Evolutionary conservation across 306 rosid species (phyloP).

Genomic region (Casuarina cunninghamiana): DNA sequence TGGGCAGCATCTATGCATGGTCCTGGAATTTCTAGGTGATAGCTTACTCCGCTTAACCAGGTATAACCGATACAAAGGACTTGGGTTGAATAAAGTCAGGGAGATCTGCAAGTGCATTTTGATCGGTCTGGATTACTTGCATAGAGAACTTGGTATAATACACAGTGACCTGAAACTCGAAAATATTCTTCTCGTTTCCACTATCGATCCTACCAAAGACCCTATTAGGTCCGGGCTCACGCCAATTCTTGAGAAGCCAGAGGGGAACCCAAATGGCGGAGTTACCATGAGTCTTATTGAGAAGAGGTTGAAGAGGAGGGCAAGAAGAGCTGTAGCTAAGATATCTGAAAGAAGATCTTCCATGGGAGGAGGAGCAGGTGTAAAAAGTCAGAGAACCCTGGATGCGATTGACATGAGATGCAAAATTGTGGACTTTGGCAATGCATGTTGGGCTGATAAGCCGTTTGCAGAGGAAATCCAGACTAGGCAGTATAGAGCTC

Average conservation of each 20-base stretch:
- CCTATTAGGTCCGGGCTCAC: slow-evolving; percentile 59
- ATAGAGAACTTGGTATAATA: slow-evolving; percentile 82
- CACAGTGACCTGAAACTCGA: slow-evolving; percentile 94
- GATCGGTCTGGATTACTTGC: slow-evolving; percentile 88
- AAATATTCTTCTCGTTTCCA: slow-evolving; percentile 79
- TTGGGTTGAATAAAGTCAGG: slow-evolving; percentile 71
- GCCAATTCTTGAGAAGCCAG: slow-evolving; percentile 80
- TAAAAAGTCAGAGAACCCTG: slow-evolving; percentile 56
- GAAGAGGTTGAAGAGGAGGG: slow-evolving; percentile 81
- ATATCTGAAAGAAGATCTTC: slow-evolving; percentile 73
- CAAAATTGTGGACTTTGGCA: slow-evolving; percentile 95
- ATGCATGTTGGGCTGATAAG: slow-evolving; percentile 87
- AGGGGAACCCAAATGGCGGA: slow-evolving; percentile 74
- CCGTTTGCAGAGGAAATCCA: slow-evolving; percentile 79
- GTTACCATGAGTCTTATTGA: slow-evolving; percentile 63
- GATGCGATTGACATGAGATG: slow-evolving; percentile 78
- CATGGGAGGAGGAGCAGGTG: slow-evolving; percentile 58
- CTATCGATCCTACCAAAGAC: slow-evolving; percentile 83
- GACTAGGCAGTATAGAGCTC: slow-evolving; percentile 96
- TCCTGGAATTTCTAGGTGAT: slow-evolving; percentile 94
- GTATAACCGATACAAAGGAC: slow-evolving; percentile 74
- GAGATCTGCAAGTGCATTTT: slow-evolving; percentile 80
- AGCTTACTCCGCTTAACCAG: slow-evolving; percentile 85
- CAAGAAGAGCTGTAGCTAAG: slow-evolving; percentile 89
- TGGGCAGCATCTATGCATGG: slow-evolving; percentile 98